Base-by-base conservation (phyloP, 2,329 filamentous ascomycete species). In the Emergomyces pasteurianus region DNA sequence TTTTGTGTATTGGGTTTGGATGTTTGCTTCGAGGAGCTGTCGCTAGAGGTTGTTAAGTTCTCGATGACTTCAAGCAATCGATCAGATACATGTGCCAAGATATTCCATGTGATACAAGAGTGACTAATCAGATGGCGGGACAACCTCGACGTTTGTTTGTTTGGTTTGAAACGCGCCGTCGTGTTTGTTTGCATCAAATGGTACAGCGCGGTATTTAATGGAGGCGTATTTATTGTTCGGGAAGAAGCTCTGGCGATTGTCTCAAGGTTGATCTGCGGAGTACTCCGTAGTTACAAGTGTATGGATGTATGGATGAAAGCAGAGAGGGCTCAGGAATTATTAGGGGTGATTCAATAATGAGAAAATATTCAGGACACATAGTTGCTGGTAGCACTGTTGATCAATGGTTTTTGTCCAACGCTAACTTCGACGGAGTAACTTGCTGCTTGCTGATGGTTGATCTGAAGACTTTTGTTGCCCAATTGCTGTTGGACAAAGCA, bases 91-190 rank as follows among this genome's bases (percentile, higher is more conserved):
- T 8, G 1, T 18, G 42, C 42, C 42, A 43, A 43, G 34, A 36
- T 10, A 36, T 36, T 7, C 9, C 9, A 31, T 31, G 1, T 54
- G 3, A 38, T 36, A 10, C 12, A 10, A 36, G 31, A 3, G 31
- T 31, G n/a, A 21, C 53, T n/a, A 55, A 55, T 40, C 34, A 23
- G 53, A 18, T 9, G 1, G 46, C 21, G 46, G 23, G 21, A 28
- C 2, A n/a, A n/a, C n/a, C n/a, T n/a, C n/a, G 16, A 14, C 34
- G 10, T 12, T 42, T 31, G 31, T 31, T 23, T n/a, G 23, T 26
- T 54, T 54, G 21, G n/a, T 40, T n/a, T 34, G 53, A 55, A 55
- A 55, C 53, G 53, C 53, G 53, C 53, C 53, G 53, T 54, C 18
- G 1, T 40, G 53, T 55, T 55, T 55, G 53, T 55, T 55, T 55